These are phyloP conservation scores for Macrophomina pseudophaseolina DNA, from an alignment of 2,329 filamentous ascomycete genomes.

Conservation along the genomic window DNA sequence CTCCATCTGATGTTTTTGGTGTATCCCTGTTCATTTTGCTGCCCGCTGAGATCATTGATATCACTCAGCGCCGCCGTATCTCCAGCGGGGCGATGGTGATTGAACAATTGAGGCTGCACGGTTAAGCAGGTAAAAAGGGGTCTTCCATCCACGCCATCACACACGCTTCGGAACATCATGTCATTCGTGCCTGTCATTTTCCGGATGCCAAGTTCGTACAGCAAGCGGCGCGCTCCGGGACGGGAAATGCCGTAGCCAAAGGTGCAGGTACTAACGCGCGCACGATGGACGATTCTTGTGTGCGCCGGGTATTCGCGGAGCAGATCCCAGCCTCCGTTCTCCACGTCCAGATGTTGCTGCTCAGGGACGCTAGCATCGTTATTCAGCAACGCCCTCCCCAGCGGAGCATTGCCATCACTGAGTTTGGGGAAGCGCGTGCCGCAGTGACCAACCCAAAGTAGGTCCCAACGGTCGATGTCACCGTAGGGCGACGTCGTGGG, in stretches of 20 bases:
- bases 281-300: conserved; percentile 29
- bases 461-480: conserved; percentile 43
- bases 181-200: conserved; percentile 39
- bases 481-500: conserved; percentile 37
- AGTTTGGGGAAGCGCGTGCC: conserved; percentile 32
- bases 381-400: conserved; percentile 32
- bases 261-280: conserved; percentile 26
- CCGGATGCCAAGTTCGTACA: conserved; percentile 36
- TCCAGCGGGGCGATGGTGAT: conserved; percentile 31
- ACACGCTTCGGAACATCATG: conserved; percentile 38
- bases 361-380: conserved; percentile 34
- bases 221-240: conserved; percentile 33
- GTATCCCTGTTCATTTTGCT: conserved; percentile 28
- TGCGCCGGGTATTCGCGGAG: conserved; percentile 28
- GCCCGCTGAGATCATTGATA: conserved; percentile 32
- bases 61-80: conserved; percentile 30
- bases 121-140: conserved; percentile 34
- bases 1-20: conserved; percentile 35
- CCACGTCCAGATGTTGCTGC: conserved; percentile 32
- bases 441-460: conserved; percentile 45
- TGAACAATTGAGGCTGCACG: conserved; percentile 36
- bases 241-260: conserved; percentile 30
- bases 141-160: conserved; percentile 33
- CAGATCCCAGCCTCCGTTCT: conserved; percentile 29
- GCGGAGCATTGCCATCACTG: conserved; percentile 14